Conservation (phyloP, 495 filamentous ascomycete genomes). For the Talaromyces wortmannii region DNA sequence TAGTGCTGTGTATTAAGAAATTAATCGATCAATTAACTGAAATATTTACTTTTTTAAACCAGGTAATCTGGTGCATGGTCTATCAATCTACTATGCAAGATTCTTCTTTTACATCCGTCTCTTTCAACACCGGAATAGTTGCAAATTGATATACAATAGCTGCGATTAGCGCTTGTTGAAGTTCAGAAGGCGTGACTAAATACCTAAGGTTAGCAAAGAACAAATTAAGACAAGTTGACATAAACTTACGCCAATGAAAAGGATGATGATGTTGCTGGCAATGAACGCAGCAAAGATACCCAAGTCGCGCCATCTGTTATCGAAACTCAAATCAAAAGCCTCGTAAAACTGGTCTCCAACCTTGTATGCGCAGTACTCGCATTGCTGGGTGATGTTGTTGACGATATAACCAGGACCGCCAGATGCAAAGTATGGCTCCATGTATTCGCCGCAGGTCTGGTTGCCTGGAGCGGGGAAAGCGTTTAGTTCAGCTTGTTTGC, state of each 20-base stretch:
- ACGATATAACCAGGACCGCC: constrained; percentile 62
- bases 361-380: constrained; percentile 72
- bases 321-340: constrained; percentile 54
- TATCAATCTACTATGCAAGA: too few relatives aligned
- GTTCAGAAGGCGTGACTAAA: constrained; percentile 55
- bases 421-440: constrained; percentile 56
- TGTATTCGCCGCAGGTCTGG: constrained; percentile 65
- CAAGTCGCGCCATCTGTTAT: constrained; percentile 69
- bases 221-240: not conserved
- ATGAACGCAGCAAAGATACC: constrained; percentile 62
- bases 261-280: constrained; percentile 45
- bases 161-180: constrained; percentile 50
- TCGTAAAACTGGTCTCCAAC: constrained; percentile 63
- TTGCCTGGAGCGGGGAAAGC: constrained; percentile 52
- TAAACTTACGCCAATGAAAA: constrained; percentile 51
- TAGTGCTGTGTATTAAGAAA: too few relatives aligned
- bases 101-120: too few relatives aligned
- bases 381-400: constrained; percentile 50
- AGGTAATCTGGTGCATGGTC: too few relatives aligned
- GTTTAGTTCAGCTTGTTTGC: constrained; percentile 49
- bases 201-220: constrained; percentile 11
- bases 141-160: too few relatives aligned
- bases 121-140: too few relatives aligned
- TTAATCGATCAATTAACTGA: too few relatives aligned
- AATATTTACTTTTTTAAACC: too few relatives aligned